phyloP scores from a whole-genome alignment of 495 filamentous ascomycete genomes.

The Cudoniella acicularis region DNA sequence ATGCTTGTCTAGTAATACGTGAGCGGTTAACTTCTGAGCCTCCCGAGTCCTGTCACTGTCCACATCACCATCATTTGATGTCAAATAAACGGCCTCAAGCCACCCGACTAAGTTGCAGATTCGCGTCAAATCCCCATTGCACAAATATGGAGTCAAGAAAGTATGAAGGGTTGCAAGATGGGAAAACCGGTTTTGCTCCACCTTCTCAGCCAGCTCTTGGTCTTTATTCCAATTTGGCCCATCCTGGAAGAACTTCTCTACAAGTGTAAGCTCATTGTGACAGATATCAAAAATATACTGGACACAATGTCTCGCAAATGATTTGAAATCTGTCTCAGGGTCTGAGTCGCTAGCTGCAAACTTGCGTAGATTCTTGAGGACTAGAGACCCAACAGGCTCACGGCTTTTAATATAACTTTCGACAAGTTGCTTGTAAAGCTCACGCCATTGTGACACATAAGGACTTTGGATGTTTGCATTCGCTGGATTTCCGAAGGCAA shows the following conservation, averaged over 20 bases:
- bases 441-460: conserved; percentile 60
- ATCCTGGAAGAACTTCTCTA: conserved; percentile 44
- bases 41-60: conserved; percentile 66
- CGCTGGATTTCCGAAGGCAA: conserved; percentile 58
- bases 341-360: conserved; percentile 48
- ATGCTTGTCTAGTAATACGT: conserved; percentile 50
- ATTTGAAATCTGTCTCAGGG: conserved; percentile 51
- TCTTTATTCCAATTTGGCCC: conserved; percentile 39
- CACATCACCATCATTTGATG: conserved; percentile 70
- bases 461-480: conserved; percentile 63
- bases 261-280: conserved; percentile 44
- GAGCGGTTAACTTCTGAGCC: conserved; percentile 62
- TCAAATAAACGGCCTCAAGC: conserved; percentile 74
- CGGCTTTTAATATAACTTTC: conserved; percentile 61
- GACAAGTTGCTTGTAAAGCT: conserved; percentile 52
- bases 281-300: conserved; percentile 40
- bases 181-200: conserved; percentile 32
- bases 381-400: conserved; percentile 34
- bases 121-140: conserved; percentile 38
- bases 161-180: conserved; percentile 33
- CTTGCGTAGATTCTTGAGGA: conserved; percentile 38
- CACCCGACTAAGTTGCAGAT: conserved; percentile 77
- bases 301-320: conserved; percentile 42
- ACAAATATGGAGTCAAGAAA: conserved; percentile 39
- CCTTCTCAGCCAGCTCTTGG: conserved; percentile 40